Evolutionary conservation across 2,329 filamentous ascomycete genomes (phyloP).

Genomic region (Tolypocladium inflatum): DNA sequence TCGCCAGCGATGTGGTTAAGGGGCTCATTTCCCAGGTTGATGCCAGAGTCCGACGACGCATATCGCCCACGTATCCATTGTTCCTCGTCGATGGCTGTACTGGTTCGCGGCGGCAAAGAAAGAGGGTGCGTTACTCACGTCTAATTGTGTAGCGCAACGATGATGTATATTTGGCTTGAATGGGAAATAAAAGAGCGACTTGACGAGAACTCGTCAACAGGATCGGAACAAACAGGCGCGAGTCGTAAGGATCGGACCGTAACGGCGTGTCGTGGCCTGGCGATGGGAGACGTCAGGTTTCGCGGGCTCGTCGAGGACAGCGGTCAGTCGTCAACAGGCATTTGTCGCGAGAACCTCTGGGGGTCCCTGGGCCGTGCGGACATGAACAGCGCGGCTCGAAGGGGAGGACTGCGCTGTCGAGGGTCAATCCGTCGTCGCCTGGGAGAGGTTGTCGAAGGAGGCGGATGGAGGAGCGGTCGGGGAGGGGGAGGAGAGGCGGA

Average conservation of each 20-base stretch:
- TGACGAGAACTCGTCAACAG: conserved; percentile 35
- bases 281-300: conserved; percentile 4
- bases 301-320: conserved; percentile 11
- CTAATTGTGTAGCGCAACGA: conserved; percentile 5
- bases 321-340: conserved; percentile 19
- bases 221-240: conserved; percentile 13
- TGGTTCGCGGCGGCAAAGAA: neutral
- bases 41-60: neutral
- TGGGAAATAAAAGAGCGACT: conserved; percentile 30
- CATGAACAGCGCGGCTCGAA: conserved; percentile 11
- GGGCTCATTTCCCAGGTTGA: neutral
- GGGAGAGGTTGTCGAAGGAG: conserved; percentile 18
- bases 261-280: conserved; percentile 8
- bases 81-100: neutral
- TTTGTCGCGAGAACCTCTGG: conserved; percentile 21
- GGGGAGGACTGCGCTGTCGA: conserved; percentile 17
- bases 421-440: conserved; percentile 24
- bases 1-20: neutral
- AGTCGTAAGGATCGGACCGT: conserved; percentile 17
- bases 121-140: conserved; percentile 7
- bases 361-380: conserved; percentile 16
- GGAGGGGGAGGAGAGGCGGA: conserved; percentile 11
- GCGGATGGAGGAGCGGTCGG: conserved; percentile 11
- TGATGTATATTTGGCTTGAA: conserved; percentile 6
- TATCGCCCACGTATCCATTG: neutral